Base-by-base conservation (phyloP, 2,329 filamentous ascomycete species). In the Fusarium nematophilum region DNA sequence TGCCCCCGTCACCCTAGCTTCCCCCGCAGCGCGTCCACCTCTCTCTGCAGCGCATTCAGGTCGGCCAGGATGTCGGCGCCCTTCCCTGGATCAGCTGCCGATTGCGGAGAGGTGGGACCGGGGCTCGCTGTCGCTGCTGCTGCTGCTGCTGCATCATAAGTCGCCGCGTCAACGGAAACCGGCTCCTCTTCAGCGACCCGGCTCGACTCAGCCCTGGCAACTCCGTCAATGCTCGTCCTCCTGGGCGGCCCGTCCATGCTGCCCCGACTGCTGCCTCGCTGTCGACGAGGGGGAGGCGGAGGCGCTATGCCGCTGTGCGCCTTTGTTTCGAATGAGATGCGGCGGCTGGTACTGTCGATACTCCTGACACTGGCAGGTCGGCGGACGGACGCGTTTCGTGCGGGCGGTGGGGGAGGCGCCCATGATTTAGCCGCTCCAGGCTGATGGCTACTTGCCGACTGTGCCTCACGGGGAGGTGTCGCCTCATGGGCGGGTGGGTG, bases 41-140 rank as follows among this genome's bases (percentile, higher is more conserved):
- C 91, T 69, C 84, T 83, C 74, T 92, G 90, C 59, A 94, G 75
- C 17, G 87, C 86, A 39, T 86, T 84, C 50, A 94, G 75, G 71
- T 93, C 90, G 1, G 89, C 89, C 63, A 94, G 74, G 55, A 93
- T 91, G 68, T 90, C 85, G 34, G 77, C 62, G 52, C 78, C 70
- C 69, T 79, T 70, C 65, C 75, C 71, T 14, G 66, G 9, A 46
- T 68, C 61, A 26, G 59, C 29, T 51, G 62, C 53, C 18, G 53
- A 50, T 38, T 60, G 55, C 36, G 56, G 65, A 54, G 64, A 62
- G 36, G 43, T 52, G 33, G 53, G 53, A 34, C 56, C 63, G 14
- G 50, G 47, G 17, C 52, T 55, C n/a, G 39, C 38, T 14, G 42
- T 34, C 47, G n/a, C n/a, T n/a, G n/a, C n/a, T n/a, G n/a, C n/a